Evolutionary conservation across 2,329 filamentous ascomycete species (phyloP).

Genomic region (Hypoxylon sp.): DNA sequence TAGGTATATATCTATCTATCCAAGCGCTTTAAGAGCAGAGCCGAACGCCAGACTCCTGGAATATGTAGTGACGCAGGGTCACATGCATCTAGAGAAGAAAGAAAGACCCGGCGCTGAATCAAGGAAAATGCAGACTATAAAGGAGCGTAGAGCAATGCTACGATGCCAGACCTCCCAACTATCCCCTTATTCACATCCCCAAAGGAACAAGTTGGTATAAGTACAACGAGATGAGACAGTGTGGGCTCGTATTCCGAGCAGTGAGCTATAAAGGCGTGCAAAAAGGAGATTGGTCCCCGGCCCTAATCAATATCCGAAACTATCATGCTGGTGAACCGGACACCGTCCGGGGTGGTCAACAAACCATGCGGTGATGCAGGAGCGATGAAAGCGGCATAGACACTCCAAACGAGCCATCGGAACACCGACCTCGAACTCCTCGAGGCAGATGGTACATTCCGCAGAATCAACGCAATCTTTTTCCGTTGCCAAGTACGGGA

Average conservation of each 20-base stretch:
- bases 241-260: slow-evolving; percentile 19
- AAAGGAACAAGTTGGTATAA: slow-evolving; percentile 13
- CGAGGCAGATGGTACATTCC: slow-evolving; percentile 78
- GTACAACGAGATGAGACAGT: slow-evolving; percentile 18
- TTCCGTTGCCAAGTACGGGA: slow-evolving; percentile 75
- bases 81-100: slow-evolving; percentile 26
- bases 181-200: slow-evolving; percentile 5
- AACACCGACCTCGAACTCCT: slow-evolving; percentile 74
- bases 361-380: slow-evolving; percentile 75
- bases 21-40: slow-evolving; percentile 26
- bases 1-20: slow-evolving; percentile 42
- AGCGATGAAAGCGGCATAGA: slow-evolving; percentile 74
- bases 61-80: slow-evolving; percentile 33
- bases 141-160: slow-evolving; percentile 29
- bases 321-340: slow-evolving; percentile 76
- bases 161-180: slow-evolving; percentile 4
- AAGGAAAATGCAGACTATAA: slow-evolving; percentile 32
- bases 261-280: slow-evolving; percentile 14
- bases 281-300: slow-evolving; percentile 11
- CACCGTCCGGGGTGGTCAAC: slow-evolving; percentile 73
- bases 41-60: slow-evolving; percentile 33
- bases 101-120: slow-evolving; percentile 13
- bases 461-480: slow-evolving; percentile 78
- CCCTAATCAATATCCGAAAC: slow-evolving; percentile 64
- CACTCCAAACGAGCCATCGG: slow-evolving; percentile 77